These are phyloP conservation scores for Clavulina sp. DNA, from an alignment of 768 basidiomycete species.

Conservation along the genomic window DNA sequence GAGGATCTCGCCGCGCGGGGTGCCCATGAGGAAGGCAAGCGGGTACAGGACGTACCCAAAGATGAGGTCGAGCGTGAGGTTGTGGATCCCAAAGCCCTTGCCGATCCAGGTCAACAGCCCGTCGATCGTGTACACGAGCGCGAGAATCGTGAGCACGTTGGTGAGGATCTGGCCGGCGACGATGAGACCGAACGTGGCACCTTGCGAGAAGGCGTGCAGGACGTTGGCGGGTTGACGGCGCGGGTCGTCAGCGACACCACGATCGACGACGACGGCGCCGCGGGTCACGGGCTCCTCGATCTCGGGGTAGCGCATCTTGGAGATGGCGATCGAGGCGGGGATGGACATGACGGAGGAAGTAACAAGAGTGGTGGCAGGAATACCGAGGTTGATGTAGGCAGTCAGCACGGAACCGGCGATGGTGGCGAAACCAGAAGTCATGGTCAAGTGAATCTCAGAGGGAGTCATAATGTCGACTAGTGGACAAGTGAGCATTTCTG, in stretches of 20 bases:
- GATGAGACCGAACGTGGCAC: constrained; percentile 67
- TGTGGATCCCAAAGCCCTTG: constrained; percentile 64
- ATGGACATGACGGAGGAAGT: constrained; percentile 92
- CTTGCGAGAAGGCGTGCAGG: constrained; percentile 79
- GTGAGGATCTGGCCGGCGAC: constrained; percentile 78
- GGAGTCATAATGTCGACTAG: constrained; percentile 71
- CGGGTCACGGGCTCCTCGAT: constrained; percentile 72
- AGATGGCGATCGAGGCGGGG: constrained; percentile 83
- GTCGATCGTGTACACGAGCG: constrained; percentile 67
- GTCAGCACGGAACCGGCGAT: constrained; percentile 81
- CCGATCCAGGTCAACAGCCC: constrained; percentile 83
- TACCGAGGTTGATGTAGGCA: constrained; percentile 47
- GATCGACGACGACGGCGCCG: constrained; percentile 62
- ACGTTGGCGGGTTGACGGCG: constrained; percentile 44
- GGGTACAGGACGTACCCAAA: constrained; percentile 83
- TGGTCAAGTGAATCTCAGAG: constrained; percentile 71
- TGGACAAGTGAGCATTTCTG: too few species aligned
- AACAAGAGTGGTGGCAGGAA: constrained; percentile 52
- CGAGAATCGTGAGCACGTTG: constrained; percentile 71
- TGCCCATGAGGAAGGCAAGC: constrained; percentile 62
- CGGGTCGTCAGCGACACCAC: constrained; percentile 41
- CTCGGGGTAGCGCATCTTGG: constrained; percentile 76
- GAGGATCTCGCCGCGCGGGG: constrained; percentile 67
- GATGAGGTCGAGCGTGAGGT: constrained; percentile 68
- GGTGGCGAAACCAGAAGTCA: constrained; percentile 88